phyloP scores from a whole-genome alignment of 2,329 filamentous ascomycete genomes.

The Corinectria fuckeliana region DNA sequence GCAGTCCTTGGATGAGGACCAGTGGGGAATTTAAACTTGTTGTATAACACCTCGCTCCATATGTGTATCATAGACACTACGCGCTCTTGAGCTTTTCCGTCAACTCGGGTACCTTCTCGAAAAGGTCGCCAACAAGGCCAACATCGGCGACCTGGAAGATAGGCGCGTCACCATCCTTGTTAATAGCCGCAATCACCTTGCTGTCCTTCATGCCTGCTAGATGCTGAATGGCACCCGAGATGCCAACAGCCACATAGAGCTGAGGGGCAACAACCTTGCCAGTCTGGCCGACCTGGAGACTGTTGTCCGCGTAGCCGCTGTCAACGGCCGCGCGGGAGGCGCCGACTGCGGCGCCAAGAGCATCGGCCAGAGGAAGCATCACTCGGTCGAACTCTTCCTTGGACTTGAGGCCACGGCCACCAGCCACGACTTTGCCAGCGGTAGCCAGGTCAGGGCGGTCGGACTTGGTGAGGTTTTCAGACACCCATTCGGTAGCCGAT shows the following conservation, averaged over 20 bases:
- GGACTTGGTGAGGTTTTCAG: constrained; percentile 89
- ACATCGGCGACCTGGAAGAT: constrained; percentile 99
- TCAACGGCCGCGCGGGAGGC: constrained; percentile 95
- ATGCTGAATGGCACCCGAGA: constrained; percentile 97
- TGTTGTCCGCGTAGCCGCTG: constrained; percentile 98
- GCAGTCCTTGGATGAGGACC: constrained; percentile 50
- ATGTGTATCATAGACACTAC: constrained; percentile 36
- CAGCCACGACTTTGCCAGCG: constrained; percentile 89
- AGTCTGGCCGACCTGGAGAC: constrained; percentile 95
- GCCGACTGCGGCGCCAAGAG: constrained; percentile 92
- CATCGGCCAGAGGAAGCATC: constrained; percentile 91
- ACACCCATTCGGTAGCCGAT: constrained; percentile 83
- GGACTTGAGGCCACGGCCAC: constrained; percentile 93
- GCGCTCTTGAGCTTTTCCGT: constrained; percentile 87
- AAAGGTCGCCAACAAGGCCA: constrained; percentile 92
- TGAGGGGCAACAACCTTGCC: constrained; percentile 98
- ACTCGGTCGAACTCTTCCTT: constrained; percentile 96
- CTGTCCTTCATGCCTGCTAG: constrained; percentile 99
- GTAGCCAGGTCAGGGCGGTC: constrained; percentile 93
- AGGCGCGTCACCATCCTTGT: constrained; percentile 95
- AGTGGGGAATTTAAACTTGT: constrained; percentile 27
- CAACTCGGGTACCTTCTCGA: constrained; percentile 93
- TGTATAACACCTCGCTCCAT: constrained; percentile 36
- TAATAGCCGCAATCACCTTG: constrained; percentile 98
- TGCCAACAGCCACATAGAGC: constrained; percentile 93